phyloP scores from a whole-genome alignment of 441 rosid species.

The Pelargonium australe region DNA sequence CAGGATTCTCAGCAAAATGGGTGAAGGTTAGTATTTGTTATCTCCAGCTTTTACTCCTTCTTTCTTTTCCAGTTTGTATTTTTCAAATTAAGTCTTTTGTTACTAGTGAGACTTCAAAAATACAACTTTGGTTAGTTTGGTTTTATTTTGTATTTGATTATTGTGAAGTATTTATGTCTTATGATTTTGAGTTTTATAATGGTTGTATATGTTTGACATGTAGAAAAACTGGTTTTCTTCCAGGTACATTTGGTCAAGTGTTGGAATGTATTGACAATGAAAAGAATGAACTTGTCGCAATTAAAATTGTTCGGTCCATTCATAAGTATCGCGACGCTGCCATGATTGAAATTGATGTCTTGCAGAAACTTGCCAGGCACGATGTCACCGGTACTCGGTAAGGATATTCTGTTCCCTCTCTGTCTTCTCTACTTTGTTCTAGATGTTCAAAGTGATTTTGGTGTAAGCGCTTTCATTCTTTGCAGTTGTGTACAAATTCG shows the following conservation, averaged over 20 bases:
- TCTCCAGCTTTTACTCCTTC: background rate
- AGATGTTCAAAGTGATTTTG: slow-evolving; percentile 36
- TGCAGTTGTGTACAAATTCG: slow-evolving; percentile 99
- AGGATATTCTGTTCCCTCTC: slow-evolving; percentile 26
- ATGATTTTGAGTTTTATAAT: background rate
- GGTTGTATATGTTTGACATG: background rate
- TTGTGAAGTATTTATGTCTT: background rate
- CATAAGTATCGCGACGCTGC: slow-evolving; percentile 89
- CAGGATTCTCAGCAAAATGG: slow-evolving; percentile 79
- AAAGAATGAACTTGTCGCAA: slow-evolving; percentile 69
- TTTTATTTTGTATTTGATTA: background rate
- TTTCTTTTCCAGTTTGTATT: background rate
- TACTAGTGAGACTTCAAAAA: background rate
- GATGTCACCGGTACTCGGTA: slow-evolving; percentile 70
- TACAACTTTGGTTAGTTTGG: background rate
- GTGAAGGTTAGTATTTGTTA: slow-evolving; percentile 62
- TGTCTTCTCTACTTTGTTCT: slow-evolving; percentile 19
- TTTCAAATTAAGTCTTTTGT: background rate
- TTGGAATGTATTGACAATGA: slow-evolving; percentile 80
- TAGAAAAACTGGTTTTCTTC: slow-evolving; percentile 6
- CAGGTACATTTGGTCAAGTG: slow-evolving; percentile 93
- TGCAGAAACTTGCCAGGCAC: slow-evolving; percentile 75
- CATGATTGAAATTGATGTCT: slow-evolving; percentile 81
- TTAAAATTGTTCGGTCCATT: slow-evolving; percentile 77
- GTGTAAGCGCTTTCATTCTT: slow-evolving; percentile 62